Conservation (phyloP, 2,329 filamentous ascomycete genomes). For the Diaporthe helianthi region DNA sequence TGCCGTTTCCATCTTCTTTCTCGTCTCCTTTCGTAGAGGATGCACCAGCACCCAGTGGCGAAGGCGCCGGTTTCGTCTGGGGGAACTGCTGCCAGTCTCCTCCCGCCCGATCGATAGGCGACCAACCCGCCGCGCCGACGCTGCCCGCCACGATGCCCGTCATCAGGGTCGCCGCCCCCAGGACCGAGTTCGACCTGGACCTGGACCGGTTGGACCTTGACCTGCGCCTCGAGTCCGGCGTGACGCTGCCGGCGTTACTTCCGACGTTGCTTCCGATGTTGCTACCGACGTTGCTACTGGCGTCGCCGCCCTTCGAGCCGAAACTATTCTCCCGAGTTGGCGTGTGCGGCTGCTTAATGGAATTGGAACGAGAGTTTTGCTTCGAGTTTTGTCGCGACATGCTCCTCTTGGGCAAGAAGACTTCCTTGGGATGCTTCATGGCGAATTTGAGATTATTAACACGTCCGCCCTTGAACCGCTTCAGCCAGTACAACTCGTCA, state of each 20-base stretch:
- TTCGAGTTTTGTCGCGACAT: conserved; percentile 63
- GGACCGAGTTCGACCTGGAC: conserved; percentile 72
- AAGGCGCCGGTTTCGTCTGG: conserved; percentile 36
- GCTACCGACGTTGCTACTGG: conserved; percentile 38
- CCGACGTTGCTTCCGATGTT: not conserved
- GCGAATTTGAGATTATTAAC: conserved; percentile 83
- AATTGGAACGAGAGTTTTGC: conserved; percentile 70
- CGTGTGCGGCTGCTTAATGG: conserved; percentile 66
- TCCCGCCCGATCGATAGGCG: conserved; percentile 65
- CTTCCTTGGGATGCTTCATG: conserved; percentile 76
- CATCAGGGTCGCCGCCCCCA: conserved; percentile 80
- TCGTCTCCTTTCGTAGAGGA: conserved; percentile 20
- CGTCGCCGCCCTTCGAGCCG: conserved; percentile 52
- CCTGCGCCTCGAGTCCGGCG: conserved; percentile 67
- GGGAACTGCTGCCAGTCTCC: conserved; percentile 44
- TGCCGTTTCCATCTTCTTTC: not conserved
- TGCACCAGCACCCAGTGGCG: conserved; percentile 18
- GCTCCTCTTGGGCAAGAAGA: conserved; percentile 67
- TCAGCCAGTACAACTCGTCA: conserved; percentile 82
- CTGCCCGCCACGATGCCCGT: conserved; percentile 82
- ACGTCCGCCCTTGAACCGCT: conserved; percentile 80
- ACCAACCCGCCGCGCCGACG: conserved; percentile 75
- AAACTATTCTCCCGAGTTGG: conserved; percentile 65
- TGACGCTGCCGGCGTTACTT: conserved; percentile 40
- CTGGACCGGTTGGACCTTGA: conserved; percentile 67